Evolutionary conservation across 2,329 filamentous ascomycete genomes (phyloP).

Genomic region (Colletotrichum sp.): DNA sequence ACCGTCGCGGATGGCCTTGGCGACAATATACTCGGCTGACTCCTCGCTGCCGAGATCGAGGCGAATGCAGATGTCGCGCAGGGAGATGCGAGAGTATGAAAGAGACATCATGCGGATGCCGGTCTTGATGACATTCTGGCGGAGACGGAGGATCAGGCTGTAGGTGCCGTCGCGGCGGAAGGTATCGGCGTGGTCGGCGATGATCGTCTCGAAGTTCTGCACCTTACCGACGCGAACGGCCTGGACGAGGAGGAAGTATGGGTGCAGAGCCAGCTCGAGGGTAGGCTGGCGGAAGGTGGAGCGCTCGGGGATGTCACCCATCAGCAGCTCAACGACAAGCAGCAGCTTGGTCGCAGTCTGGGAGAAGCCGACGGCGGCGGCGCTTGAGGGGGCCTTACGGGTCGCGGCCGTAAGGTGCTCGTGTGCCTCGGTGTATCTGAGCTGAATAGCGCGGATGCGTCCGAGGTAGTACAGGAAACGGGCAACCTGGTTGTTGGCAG

Average conservation of each 20-base stretch:
- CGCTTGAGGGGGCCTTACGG: slow-evolving; percentile 90
- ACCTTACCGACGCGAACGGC: slow-evolving; percentile 96
- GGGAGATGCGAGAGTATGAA: slow-evolving; percentile 95
- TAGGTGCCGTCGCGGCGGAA: slow-evolving; percentile 97
- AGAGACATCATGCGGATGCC: slow-evolving; percentile 99
- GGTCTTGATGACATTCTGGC: slow-evolving; percentile 99
- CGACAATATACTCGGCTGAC: slow-evolving; percentile 98
- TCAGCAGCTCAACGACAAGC: slow-evolving; percentile 93
- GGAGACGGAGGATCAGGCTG: slow-evolving; percentile 89
- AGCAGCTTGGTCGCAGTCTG: slow-evolving; percentile 97
- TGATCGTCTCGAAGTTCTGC: slow-evolving; percentile 88
- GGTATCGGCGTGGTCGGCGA: slow-evolving; percentile 78
- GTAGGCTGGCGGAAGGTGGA: slow-evolving; percentile 90
- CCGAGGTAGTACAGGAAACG: slow-evolving; percentile 97
- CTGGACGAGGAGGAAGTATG: slow-evolving; percentile 93
- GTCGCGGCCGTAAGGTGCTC: slow-evolving; percentile 92
- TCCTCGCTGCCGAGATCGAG: slow-evolving; percentile 94
- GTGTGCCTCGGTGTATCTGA: slow-evolving; percentile 96
- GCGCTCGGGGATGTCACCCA: slow-evolving; percentile 98
- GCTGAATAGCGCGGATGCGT: slow-evolving; percentile 93
- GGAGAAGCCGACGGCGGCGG: slow-evolving; percentile 90
- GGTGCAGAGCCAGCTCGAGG: slow-evolving; percentile 86
- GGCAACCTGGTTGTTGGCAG: slow-evolving; percentile 97
- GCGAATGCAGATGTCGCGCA: slow-evolving; percentile 96
- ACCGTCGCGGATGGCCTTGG: slow-evolving; percentile 96